Evolutionary conservation across 2,329 filamentous ascomycete genomes (phyloP), one percentile per base, ranked within the genome.

Genomic region (Zymoseptoria tritici): DNA sequence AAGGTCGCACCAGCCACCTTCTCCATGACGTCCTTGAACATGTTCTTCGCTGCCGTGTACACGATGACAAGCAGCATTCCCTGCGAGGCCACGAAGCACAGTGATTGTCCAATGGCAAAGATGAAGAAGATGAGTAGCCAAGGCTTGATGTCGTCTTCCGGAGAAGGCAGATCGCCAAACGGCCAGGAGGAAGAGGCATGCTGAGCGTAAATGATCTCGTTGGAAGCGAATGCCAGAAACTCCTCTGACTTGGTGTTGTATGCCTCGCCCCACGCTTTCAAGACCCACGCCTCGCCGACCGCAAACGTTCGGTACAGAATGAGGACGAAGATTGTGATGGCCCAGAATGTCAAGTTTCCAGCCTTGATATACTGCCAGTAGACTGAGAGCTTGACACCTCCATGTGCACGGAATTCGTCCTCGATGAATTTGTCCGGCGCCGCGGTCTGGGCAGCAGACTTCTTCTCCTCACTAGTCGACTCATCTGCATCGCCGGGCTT

Each of bases 311-410:
- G 85, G 67, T 85, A 90, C 0, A 85, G 49, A 5, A 82, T 73
- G 60, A 92, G 84, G 11, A 86, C 77, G 1, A 83, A 36, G 2
- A 93, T 77, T 2, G 92, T 79, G 1, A 84, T 67, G 2, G 76
- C 72, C 91, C 91, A 96, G 79, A 86, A 90, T 58, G 79, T 79
- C 52, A 92, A 78, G 11, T 85, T 87, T 2, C 91, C 91, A 4
- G 91, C 90, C 72, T 85, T 88, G 75, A 96, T 85, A 66, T 96
- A 96, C 63, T 86, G 85, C 85, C 89, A 91, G 70, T 96, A 96
- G 0, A 96, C 86, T 6, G 81, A 81, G 9, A 84, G 76, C 67
- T 91, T 84, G 1, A 96, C 89, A 1, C 88, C 85, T 19, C 91
- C 91, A 61, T 89, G 82, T 0, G 83, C 86, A 54, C 89, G 82